Evolutionary conservation across 345 rosid genomes (phyloP), one percentile per base, ranked within the genome.

Genomic region (Aquilaria sinensis): DNA sequence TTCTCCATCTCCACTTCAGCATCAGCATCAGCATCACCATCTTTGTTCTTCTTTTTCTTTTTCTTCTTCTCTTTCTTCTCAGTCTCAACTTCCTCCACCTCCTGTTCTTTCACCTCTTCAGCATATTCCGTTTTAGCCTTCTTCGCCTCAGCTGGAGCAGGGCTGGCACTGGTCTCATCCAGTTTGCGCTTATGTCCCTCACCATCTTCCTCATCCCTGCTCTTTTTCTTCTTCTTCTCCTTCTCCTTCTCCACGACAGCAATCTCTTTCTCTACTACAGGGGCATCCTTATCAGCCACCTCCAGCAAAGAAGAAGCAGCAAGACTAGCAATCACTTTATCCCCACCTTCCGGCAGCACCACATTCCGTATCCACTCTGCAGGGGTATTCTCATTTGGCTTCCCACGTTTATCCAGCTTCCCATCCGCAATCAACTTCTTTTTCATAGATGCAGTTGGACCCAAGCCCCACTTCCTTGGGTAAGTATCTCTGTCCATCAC

Each of bases 401-500:
- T 92, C 59, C 98, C 98, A 13, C 80, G 97, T 80, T 92, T 92
- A 72, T 85, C 91, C 79, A 92, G 58, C 58, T 80, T 92, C 51
- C 98, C 98, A 8, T 87, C 93, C 2, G 82, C 74, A 65, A 92
- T 80, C 63, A 92, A 67, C 69, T 85, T 89, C 89, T 87, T 92
- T 86, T 92, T 89, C 88, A 77, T 81, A 0, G 88, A 82, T n/a
- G 96, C 96, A 57, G 79, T 77, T 0, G 96, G 98, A 9, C 98
- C 96, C 74, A 92, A 80, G 0, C 96, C 98, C 98, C 98, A 89
- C 45, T 92, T 92, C 80, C 96, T 87, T 0, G 98, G 98, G 69
- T 92, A 92, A 16, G 96, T 92, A 63, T 92, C 98, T 73, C 98
- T 79, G 64, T 92, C 98, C 98, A 92, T 92, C 62, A 93, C 98